Evolutionary conservation across 2,329 filamentous ascomycete species (phyloP), one percentile per base, ranked within the genome.

Genomic region (Venturia effusa): DNA sequence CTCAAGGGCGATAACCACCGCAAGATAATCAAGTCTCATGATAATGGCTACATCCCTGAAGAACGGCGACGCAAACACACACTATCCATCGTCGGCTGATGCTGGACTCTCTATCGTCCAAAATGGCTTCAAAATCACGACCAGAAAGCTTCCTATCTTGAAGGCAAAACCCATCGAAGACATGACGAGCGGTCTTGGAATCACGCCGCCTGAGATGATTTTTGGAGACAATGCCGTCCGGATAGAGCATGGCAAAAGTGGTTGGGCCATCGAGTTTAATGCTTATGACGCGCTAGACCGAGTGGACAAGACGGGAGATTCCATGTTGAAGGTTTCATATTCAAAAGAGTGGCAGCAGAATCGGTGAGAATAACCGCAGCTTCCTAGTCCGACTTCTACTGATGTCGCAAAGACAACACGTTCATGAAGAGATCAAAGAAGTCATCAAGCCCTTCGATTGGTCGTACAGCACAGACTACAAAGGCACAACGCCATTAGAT

Each of bases 191-290:
- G 85, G 84, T 67, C 82, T 99, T 63, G 87, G 87, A 37, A 97
- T 99, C 72, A 86, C 93, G 22, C 85, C 93, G 48, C 94, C 94
- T 10, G 94, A 99, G 79, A 99, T 99, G 94, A 99, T 99, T 68
- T 99, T 99, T 73, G 94, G 94, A 66, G 92, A 99, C 79, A 99
- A 99, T 75, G 79, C 88, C 65, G 87, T 96, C 48, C 78, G 84
- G 7, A 82, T 99, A 66, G 80, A 86, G 62, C 91, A 97, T 77
- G 67, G 78, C n/a, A 81, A 83, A 24, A 86, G 83, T n/a, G 84
- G 86, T 55, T 99, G 92, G 91, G 79, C 80, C 55, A 80, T 97
- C 67, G 78, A 82, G 62, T 99, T 97, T 80, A 88, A 88, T 73
- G 89, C 94, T 27, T 89, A 86, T 69, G 90, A 93, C 73, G 94